Conservation (phyloP, 495 filamentous ascomycete genomes). For the Penicillium paradoxum region DNA sequence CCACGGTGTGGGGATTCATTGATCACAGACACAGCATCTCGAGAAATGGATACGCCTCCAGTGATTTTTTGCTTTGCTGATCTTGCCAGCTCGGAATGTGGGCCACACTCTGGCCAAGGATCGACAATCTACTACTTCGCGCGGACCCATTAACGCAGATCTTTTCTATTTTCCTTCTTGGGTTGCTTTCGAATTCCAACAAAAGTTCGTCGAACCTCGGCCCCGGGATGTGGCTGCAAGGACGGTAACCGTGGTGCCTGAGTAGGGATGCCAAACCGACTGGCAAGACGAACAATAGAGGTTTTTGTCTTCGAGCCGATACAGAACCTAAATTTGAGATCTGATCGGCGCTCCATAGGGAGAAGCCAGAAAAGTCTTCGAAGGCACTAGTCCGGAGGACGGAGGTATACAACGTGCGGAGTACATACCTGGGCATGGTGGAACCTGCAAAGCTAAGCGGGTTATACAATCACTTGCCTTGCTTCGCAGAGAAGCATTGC, state of each 20-base stretch:
- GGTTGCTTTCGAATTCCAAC: neutral
- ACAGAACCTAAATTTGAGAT: neutral
- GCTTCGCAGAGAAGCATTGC: neutral
- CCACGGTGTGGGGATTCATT: slow-evolving; percentile 8
- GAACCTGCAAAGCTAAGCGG: neutral
- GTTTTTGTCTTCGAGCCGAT: neutral
- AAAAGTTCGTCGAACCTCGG: too few relatives aligned
- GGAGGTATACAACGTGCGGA: neutral
- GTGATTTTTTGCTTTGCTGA: slow-evolving; percentile 4
- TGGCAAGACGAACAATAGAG: neutral
- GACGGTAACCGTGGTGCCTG: neutral
- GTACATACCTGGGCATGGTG: too few relatives aligned
- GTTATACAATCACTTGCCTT: neutral
- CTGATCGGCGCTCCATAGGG: neutral
- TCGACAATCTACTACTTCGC: slow-evolving; percentile 1
- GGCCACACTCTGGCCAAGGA: slow-evolving; percentile 9
- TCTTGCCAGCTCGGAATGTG: slow-evolving; percentile 3
- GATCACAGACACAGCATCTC: neutral
- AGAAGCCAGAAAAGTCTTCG: neutral
- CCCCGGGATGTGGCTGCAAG: neutral
- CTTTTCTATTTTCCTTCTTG: neutral
- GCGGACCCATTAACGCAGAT: neutral
- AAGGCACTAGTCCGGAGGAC: neutral
- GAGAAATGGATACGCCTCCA: neutral
- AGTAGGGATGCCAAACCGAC: neutral